Evolutionary conservation across 2,329 filamentous ascomycete species (phyloP).

Genomic region (Neurospora sp.): DNA sequence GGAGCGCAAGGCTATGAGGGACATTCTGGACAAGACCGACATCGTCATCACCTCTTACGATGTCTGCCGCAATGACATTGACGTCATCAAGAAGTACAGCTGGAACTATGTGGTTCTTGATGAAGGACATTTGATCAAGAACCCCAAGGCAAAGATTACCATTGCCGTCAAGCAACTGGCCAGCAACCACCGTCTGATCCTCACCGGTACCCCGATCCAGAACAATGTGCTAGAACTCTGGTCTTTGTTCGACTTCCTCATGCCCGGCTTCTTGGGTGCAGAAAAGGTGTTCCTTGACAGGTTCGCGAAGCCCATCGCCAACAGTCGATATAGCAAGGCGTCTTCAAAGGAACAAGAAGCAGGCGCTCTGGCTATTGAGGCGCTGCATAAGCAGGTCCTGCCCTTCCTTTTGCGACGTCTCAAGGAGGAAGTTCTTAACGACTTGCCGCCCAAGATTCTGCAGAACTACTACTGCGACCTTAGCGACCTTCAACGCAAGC

Average conservation of each 20-base stretch:
- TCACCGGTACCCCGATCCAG: slow-evolving; percentile 94
- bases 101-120: slow-evolving; percentile 99
- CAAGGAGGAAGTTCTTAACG: slow-evolving; percentile 95
- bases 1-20: slow-evolving; percentile 64
- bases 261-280: slow-evolving; percentile 94
- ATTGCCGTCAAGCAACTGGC: slow-evolving; percentile 80
- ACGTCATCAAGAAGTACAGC: slow-evolving; percentile 68
- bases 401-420: slow-evolving; percentile 92
- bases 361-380: slow-evolving; percentile 90
- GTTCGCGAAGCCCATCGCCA: slow-evolving; percentile 90
- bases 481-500: slow-evolving; percentile 84
- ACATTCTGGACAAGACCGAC: slow-evolving; percentile 66
- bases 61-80: slow-evolving; percentile 92
- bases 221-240: slow-evolving; percentile 96
- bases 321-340: slow-evolving; percentile 90
- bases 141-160: slow-evolving; percentile 92
- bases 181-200: slow-evolving; percentile 90
- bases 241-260: slow-evolving; percentile 97
- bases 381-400: slow-evolving; percentile 95
- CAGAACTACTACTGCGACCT: slow-evolving; percentile 99
- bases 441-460: slow-evolving; percentile 93
- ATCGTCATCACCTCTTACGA: slow-evolving; percentile 97
- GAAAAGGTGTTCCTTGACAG: slow-evolving; percentile 93
- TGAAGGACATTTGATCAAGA: slow-evolving; percentile 97
- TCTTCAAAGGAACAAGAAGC: slow-evolving; percentile 98